Base-by-base conservation (phyloP, 2,329 filamentous ascomycete species). In the Gnomoniopsis smithogilvyi region DNA sequence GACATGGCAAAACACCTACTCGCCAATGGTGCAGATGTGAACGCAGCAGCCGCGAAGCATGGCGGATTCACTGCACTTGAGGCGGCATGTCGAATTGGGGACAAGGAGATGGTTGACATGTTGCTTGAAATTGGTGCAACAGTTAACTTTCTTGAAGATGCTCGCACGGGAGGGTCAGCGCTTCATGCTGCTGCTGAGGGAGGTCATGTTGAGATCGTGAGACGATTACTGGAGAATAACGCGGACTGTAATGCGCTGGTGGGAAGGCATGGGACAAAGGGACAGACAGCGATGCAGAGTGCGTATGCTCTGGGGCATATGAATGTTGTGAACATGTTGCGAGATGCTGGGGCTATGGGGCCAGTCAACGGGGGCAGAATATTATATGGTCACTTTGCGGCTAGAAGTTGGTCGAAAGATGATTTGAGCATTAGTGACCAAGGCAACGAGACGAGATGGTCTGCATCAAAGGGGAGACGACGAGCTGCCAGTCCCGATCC, bases 21-120 rank as follows among this genome's bases (percentile, higher is more conserved):
- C 3, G 48, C 48, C 3, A 49, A 52, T 10, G 66, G 65, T 0
- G 66, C 67, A 2, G 52, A 64, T 1, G 61, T 66, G 2, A 65
- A 69, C 45, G 58, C 63, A 3, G 47, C 58, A 2, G 47, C 64
- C 46, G 58, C 51, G 14, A 61, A 58, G 19, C 51, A 64, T 12
- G 66, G 66, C 6, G 67, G 67, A 11, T 67, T 71, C 52, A 74
- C 71, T 15, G 68, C 73, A 10, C 50, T 74, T 22, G 72, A 73
- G 58, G 70, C 64, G 3, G 73, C 72, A 15, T 64, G 64, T 10
- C 61, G 80, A 0, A 72, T 68, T 1, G 70, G 72, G 1, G 70
- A 75, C 2, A 69, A 76, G 49, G 73, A 73, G 11, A 17, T 68
- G 11, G 66, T 67, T 12, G 50, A 56, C 21, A 7, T 60, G 22